Evolutionary conservation across 2,329 filamentous ascomycete genomes (phyloP).

Genomic region (Colletotrichum tofieldiae): DNA sequence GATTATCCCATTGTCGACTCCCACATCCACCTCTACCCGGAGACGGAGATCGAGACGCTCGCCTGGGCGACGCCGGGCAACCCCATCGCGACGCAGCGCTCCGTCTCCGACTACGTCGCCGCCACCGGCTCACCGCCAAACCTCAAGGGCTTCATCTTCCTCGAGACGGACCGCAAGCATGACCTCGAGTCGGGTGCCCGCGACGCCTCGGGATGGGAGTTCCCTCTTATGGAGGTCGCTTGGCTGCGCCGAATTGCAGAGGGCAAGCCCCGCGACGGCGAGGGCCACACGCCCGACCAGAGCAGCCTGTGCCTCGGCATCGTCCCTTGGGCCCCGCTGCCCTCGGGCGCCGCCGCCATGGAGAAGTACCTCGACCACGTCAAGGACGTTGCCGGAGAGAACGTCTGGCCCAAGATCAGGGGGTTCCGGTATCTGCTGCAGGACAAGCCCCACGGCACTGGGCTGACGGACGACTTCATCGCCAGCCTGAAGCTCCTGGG

Average conservation of each 20-base stretch:
- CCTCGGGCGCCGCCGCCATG: slow-evolving; percentile 73
- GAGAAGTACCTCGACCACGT: slow-evolving; percentile 76
- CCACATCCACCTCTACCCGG: slow-evolving; percentile 91
- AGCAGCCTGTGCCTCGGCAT: slow-evolving; percentile 76
- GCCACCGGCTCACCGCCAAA: slow-evolving; percentile 58
- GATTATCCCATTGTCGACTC: slow-evolving; percentile 83
- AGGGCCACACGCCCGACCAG: slow-evolving; percentile 70
- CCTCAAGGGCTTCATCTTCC: slow-evolving; percentile 82
- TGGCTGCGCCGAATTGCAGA: slow-evolving; percentile 78
- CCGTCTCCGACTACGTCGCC: slow-evolving; percentile 74
- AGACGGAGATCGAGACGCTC: slow-evolving; percentile 75
- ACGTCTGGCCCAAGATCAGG: slow-evolving; percentile 76
- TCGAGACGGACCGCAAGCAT: slow-evolving; percentile 85
- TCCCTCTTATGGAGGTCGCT: slow-evolving; percentile 80
- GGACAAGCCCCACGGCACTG: slow-evolving; percentile 78
- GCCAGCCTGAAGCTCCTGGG: slow-evolving; percentile 77
- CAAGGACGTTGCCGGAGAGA: slow-evolving; percentile 72
- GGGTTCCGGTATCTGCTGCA: slow-evolving; percentile 90
- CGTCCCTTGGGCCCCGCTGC: slow-evolving; percentile 89
- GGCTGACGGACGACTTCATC: slow-evolving; percentile 76
- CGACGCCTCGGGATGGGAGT: slow-evolving; percentile 73
- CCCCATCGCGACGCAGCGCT: slow-evolving; percentile 75
- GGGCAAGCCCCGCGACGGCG: slow-evolving; percentile 69
- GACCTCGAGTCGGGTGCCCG: slow-evolving; percentile 64
- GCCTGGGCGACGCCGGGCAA: slow-evolving; percentile 76